Base-by-base conservation (phyloP, 2,329 filamentous ascomycete species). In the Cladosporium sp. region DNA sequence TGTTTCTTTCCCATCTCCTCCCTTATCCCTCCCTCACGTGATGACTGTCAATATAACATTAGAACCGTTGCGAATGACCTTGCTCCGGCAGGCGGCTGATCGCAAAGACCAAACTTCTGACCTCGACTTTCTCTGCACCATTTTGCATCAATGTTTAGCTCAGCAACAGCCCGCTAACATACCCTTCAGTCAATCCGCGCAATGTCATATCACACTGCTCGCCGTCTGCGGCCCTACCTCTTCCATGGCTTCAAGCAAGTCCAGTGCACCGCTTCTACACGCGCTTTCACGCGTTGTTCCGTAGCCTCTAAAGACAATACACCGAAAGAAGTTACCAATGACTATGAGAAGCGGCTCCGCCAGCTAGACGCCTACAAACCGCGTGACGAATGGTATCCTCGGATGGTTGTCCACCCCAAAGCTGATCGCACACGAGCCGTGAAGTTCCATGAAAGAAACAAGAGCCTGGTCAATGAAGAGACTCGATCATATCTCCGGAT, bases 51-150 rank as follows among this genome's bases (percentile, higher is more conserved):
- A 48, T 32, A 30, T 48, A 48, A 55, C 60, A 57, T 56, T 72
- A 83, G 80, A 84, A 84, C 81, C 81, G 81, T 81, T 84, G 81
- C 80, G 79, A 78, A 78, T 81, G 79, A 83, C 74, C 71, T 72
- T 65, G 64, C 62, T 63, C 61, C 57, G 51, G 58, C 68, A 67
- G 69, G 70, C 70, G 36, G 68, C 72, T 80, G 75, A 77, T 75
- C 73, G 71, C 66, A 67, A 59, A 61, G 64, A 63, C 59, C 57
- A 55, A 59, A 54, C 43, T 49, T 68, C 68, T 78, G 75, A 79
- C 77, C 72, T 72, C 66, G 77, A 69, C 67, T 69, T 68, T 73
- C 15, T 20, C 15, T 32, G 15, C 41, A 32, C 33, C 33, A 25
- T 16, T 35, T 8, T 16, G 32, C 33, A 36, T 11, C 19, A 9